phyloP scores from a whole-genome alignment of 2,329 filamentous ascomycete species.

The Cladosporium sp. region DNA sequence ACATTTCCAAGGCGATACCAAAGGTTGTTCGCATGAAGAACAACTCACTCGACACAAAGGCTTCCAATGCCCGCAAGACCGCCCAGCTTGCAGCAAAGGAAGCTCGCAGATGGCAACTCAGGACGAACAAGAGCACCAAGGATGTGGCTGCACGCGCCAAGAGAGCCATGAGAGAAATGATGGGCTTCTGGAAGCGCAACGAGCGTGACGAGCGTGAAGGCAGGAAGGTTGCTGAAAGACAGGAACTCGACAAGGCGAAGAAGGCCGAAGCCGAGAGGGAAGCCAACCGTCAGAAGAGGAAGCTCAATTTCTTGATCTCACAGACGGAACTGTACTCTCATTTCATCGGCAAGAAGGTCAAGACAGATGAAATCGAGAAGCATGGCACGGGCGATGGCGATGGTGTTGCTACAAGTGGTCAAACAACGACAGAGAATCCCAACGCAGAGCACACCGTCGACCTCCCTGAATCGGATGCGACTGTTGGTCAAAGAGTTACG shows the following conservation, averaged over 20 bases:
- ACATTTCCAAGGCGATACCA: constrained; percentile 85
- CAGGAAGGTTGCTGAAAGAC: constrained; percentile 87
- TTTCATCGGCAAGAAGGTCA: constrained; percentile 99
- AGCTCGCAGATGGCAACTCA: constrained; percentile 92
- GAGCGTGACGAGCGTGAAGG: constrained; percentile 94
- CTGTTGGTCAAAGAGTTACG: constrained; percentile 68
- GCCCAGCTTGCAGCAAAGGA: constrained; percentile 95
- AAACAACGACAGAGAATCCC: constrained; percentile 36
- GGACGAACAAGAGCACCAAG: constrained; percentile 97
- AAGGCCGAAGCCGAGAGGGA: constrained; percentile 96
- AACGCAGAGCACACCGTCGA: constrained; percentile 44
- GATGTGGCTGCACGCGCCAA: constrained; percentile 95
- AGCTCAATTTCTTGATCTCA: constrained; percentile 98
- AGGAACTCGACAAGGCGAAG: constrained; percentile 93
- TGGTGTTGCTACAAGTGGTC: constrained; percentile 52
- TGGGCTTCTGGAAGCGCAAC: constrained; percentile 98
- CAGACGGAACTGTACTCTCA: constrained; percentile 98
- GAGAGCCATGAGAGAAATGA: constrained; percentile 98
- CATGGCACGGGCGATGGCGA: constrained; percentile 74
- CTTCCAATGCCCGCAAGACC: constrained; percentile 96
- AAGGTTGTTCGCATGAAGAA: constrained; percentile 87
- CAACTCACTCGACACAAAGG: constrained; percentile 77
- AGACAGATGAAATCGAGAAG: constrained; percentile 89
- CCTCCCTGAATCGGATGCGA: constrained; percentile 43
- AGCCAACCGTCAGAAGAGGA: constrained; percentile 93